Evolutionary conservation across 148 eudicot genomes (phyloP), one percentile per base, ranked within the genome.

Genomic region (Silene latifolia): DNA sequence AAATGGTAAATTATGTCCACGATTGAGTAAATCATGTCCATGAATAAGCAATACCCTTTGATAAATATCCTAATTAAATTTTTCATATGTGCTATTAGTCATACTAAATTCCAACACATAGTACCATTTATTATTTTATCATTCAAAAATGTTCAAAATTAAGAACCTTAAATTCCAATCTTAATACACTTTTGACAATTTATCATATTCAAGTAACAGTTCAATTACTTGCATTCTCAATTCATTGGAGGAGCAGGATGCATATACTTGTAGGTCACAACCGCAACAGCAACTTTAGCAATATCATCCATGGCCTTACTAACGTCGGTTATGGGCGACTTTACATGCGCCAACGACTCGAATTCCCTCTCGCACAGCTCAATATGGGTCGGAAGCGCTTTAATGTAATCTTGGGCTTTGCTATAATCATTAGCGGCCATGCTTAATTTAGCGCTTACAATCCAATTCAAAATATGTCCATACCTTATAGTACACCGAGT

Each of bases 291-390:
- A 27, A 59, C 20, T 9, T 46, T 60, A 44, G 74, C 29, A 13
- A 76, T 44, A 8, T 46, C 74, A 69, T 44, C 25, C 8, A 42
- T 46, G 46, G 29, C 68, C 46, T 61, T 24, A 58, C 74, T 69
- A 60, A 69, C 61, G 17, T 5, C 5, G 4, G 60, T 44, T 24
- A 76, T 69, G 13, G 79, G 74, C 2, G 79, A 76, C 48, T 24
- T n/a, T 4, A 60, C 15, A 17, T 58, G 39, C 12, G 27, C 74
- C 32, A 56, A 20, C 13, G 27, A 67, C 32, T 24, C 39, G 15
- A 76, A 76, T 24, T 67, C 69, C 67, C 7, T 25, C 39, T 76
- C 79, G 27, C 79, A 76, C 47, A 25, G 9, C 42, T 76, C 67
- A 2, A 25, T 25, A 12, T 47, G 44, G 13, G 47, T 61, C 0